Evolutionary conservation across 2,329 filamentous ascomycete species (phyloP).

Genomic region (Arthrobotrys iridis): DNA sequence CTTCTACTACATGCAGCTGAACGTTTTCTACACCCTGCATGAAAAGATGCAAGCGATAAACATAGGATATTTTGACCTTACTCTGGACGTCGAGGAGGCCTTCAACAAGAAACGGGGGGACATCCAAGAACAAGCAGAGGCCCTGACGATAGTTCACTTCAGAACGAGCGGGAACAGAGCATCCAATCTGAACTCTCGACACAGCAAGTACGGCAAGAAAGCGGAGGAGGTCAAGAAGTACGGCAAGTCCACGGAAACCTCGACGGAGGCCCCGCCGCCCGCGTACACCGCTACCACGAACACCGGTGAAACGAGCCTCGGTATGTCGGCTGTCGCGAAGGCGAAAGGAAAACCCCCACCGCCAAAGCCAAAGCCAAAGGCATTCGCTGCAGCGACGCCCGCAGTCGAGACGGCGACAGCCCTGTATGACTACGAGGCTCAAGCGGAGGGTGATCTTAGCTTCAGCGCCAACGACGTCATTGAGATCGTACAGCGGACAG

Average conservation of each 20-base stretch:
- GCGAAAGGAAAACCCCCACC: constrained; percentile 72
- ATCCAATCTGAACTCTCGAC: constrained; percentile 59
- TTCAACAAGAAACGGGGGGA: constrained; percentile 90
- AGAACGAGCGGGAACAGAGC: constrained; percentile 80
- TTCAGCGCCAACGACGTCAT: constrained; percentile 90
- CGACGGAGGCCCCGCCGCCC: constrained; percentile 72
- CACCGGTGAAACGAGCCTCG: constrained; percentile 60
- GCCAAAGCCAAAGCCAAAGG: constrained; percentile 82
- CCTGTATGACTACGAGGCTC: constrained; percentile 94
- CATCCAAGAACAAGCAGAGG: constrained; percentile 84
- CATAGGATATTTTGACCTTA: constrained; percentile 96
- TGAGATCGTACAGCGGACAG: constrained; percentile 83
- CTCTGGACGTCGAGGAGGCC: constrained; percentile 87
- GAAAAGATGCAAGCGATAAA: constrained; percentile 98
- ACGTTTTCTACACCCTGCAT: constrained; percentile 98
- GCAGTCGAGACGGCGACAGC: constrained; percentile 75
- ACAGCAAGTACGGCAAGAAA: constrained; percentile 65
- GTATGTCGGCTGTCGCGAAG: constrained; percentile 73
- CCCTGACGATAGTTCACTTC: constrained; percentile 85
- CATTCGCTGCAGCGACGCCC: constrained; percentile 69
- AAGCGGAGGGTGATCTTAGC: constrained; percentile 91
- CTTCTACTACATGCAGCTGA: constrained; percentile 99
- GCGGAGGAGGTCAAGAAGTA: constrained; percentile 58
- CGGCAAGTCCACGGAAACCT: constrained; percentile 57
- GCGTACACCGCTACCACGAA: constrained; percentile 71